Evolutionary conservation across 495 filamentous ascomycete species (phyloP).

Genomic region (Platismatia glauca): DNA sequence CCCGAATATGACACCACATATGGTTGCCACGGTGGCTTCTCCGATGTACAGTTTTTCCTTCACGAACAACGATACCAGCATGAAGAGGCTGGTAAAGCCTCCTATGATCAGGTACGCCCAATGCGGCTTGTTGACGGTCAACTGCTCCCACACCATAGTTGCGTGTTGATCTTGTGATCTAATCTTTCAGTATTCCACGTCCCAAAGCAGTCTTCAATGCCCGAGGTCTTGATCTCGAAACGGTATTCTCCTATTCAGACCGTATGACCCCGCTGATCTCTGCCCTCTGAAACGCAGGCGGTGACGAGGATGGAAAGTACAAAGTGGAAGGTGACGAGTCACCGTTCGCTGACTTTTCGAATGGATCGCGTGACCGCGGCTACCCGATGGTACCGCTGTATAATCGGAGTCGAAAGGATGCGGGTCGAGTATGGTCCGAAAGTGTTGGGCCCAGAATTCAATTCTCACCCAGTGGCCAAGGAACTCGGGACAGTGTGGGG

Average conservation of each 20-base stretch:
- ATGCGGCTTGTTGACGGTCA: slow-evolving; percentile 89
- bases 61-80: slow-evolving; percentile 94
- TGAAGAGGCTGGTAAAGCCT: slow-evolving; percentile 96
- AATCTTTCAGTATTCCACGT: not conserved
- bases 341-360: slow-evolving; percentile 33
- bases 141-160: slow-evolving; percentile 85
- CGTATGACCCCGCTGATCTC: slow-evolving; percentile 23
- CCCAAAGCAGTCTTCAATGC: slow-evolving; percentile 8
- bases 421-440: not conserved
- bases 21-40: slow-evolving; percentile 91
- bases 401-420: not conserved
- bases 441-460: not conserved
- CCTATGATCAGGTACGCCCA: slow-evolving; percentile 97
- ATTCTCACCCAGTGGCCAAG: not conserved
- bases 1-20: slow-evolving; percentile 96
- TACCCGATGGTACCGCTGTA: not conserved
- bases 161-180: not conserved
- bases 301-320: slow-evolving; percentile 33
- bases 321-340: slow-evolving; percentile 41
- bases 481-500: slow-evolving; percentile 3
- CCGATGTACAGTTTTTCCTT: slow-evolving; percentile 99
- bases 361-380: not conserved
- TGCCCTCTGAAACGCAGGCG: slow-evolving; percentile 17
- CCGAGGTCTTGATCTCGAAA: not conserved
- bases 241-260: not conserved